A percentile compares a stretch with the other conserved stretches of the same genome.
These are phyloP conservation scores for Populus nigra DNA, from an alignment of 345 rosid species.

Conservation along the genomic window DNA sequence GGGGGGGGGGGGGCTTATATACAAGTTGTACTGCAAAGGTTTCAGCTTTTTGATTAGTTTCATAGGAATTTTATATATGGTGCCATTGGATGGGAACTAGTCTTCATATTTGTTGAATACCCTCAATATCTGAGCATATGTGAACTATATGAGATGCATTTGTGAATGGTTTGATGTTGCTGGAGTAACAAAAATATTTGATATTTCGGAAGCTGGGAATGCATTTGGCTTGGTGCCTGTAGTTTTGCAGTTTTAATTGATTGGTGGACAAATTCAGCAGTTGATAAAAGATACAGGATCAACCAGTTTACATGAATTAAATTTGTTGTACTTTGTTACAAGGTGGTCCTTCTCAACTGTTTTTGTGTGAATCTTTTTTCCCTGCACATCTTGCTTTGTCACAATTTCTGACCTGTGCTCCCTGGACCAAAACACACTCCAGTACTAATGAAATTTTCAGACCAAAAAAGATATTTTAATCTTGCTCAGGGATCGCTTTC, in stretches of 20 bases:
- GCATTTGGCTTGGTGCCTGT: not conserved
- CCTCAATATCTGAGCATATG: not conserved
- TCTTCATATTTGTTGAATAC: not conserved
- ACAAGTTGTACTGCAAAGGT: not conserved
- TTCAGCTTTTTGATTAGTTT: not conserved
- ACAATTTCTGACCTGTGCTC: not conserved
- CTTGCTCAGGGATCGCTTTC: not conserved
- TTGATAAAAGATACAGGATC: not conserved
- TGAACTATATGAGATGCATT: not conserved
- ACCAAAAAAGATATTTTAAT: not conserved
- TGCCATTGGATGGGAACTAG: not conserved
- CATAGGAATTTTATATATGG: no score
- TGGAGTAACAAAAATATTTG: not conserved
- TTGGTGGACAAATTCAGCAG: not conserved
- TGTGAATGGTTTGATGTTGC: not conserved
- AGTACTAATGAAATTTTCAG: not conserved
- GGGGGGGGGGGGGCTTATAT: no score
- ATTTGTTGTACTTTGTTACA: not conserved
- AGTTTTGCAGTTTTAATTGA: not conserved
- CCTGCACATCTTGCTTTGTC: not conserved
- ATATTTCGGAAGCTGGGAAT: not conserved
- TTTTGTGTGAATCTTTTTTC: not conserved
- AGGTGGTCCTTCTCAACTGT: not conserved
- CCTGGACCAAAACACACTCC: not conserved
- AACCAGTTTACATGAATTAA: not conserved